These are phyloP conservation scores for Gossypium schwendimanii DNA, from an alignment of 441 rosid species.

Conservation along the genomic window DNA sequence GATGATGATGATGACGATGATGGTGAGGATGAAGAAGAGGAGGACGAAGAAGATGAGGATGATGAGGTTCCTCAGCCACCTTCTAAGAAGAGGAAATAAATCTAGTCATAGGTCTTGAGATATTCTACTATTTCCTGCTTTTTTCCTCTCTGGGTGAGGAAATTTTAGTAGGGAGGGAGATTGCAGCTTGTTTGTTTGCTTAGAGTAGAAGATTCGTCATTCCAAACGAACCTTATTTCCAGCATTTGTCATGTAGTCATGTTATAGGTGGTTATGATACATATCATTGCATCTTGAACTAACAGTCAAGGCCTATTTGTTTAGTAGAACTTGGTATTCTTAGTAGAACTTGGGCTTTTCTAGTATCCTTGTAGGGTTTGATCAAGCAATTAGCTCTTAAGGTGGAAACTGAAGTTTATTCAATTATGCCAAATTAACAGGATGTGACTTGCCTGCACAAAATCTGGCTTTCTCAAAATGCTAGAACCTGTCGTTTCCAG, in stretches of 20 bases:
- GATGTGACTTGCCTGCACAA: neutral
- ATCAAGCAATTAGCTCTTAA: neutral
- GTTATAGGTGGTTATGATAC: slow-evolving; percentile 12
- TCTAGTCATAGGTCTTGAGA: neutral
- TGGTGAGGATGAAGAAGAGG: slow-evolving; percentile 38
- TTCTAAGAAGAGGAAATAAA: slow-evolving; percentile 66
- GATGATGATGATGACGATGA: slow-evolving; percentile 26
- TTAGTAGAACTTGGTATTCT: neutral
- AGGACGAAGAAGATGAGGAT: slow-evolving; percentile 42
- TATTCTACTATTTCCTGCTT: slow-evolving; percentile 3
- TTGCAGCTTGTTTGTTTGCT: slow-evolving; percentile 16
- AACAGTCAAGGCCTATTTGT: neutral
- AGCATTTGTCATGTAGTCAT: slow-evolving; percentile 5
- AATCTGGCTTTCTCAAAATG: neutral
- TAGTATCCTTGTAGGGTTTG: neutral
- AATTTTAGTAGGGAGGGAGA: slow-evolving; percentile 13
- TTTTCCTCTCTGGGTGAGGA: slow-evolving; percentile 1
- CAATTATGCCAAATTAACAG: neutral
- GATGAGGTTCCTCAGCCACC: slow-evolving; percentile 65
- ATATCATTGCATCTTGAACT: neutral
- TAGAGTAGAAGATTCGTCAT: slow-evolving; percentile 21
- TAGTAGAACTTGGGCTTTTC: neutral
- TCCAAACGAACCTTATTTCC: slow-evolving; percentile 16
- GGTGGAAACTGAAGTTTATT: neutral
- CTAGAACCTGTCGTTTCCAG: too few relatives aligned